Evolutionary conservation across 2,329 filamentous ascomycete species (phyloP).

Genomic region (Penicillium crustosum): DNA sequence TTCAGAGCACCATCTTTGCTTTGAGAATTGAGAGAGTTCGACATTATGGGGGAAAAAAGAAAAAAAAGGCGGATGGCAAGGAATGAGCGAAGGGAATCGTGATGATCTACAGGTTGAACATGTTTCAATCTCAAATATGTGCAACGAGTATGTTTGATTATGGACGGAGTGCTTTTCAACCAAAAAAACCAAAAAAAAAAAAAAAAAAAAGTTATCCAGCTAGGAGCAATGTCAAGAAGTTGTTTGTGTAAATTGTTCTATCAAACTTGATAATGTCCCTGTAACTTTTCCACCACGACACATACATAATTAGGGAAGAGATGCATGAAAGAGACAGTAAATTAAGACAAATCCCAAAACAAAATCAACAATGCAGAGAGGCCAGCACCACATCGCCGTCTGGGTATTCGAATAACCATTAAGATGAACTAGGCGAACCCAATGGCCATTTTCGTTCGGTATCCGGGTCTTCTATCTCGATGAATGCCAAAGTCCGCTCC

Average conservation of each 20-base stretch:
- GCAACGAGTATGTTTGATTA: not conserved
- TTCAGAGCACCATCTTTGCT: not conserved
- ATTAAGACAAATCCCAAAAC: not conserved
- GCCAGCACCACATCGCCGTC: conserved; percentile 5
- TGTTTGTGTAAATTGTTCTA: not conserved
- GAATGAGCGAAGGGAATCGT: not conserved
- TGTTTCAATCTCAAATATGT: too few species aligned
- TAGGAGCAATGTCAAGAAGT: not conserved
- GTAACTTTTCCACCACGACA: not conserved
- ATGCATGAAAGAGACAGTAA: not conserved
- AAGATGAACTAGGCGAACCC: conserved; percentile 9
- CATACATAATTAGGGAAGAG: not conserved
- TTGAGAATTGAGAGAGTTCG: not conserved
- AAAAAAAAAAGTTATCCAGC: not conserved
- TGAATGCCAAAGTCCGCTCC: not conserved
- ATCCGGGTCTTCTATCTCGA: not conserved
- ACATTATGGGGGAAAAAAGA: not conserved
- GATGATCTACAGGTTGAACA: not conserved
- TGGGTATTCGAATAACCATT: conserved; percentile 17
- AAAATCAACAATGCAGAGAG: not conserved
- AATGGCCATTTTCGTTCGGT: not conserved
- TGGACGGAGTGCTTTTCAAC: not conserved
- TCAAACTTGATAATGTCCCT: not conserved
- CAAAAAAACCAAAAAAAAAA: too few species aligned
- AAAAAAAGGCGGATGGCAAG: too few species aligned